A percentile compares a stretch with the other conserved stretches of the same genome.
Evolutionary conservation across 2,329 filamentous ascomycete species (phyloP).

Genomic region (Ophiosphaerella herpotricha): DNA sequence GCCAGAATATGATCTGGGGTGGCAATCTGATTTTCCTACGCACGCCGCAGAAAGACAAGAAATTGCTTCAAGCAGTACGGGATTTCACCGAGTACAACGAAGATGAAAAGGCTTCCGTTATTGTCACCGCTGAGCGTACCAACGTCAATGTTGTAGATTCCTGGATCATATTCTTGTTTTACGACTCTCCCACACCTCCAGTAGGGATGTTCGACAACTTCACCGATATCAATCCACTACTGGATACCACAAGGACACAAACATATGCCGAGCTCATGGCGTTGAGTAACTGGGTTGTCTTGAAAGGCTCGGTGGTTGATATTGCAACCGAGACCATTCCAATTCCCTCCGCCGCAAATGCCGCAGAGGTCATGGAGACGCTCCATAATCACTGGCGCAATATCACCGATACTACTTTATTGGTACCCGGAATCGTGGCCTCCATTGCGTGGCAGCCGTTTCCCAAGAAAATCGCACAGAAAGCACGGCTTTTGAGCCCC

Average conservation of each 20-base stretch:
- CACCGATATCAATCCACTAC: conserved; percentile 50
- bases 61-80: conserved; percentile 54
- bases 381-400: conserved; percentile 40
- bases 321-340: conserved; percentile 43
- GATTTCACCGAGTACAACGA: conserved; percentile 63
- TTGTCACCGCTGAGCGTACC: conserved; percentile 34
- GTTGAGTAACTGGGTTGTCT: conserved; percentile 50
- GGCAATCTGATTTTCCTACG: conserved; percentile 53
- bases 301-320: conserved; percentile 39
- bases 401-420: conserved; percentile 24
- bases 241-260: conserved; percentile 55
- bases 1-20: conserved; percentile 49
- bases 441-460: conserved; percentile 44
- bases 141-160: conserved; percentile 35
- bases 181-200: conserved; percentile 50
- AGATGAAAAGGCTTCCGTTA: conserved; percentile 39
- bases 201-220: conserved; percentile 62
- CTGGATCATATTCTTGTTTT: conserved; percentile 41
- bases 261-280: conserved; percentile 55
- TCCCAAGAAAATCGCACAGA: conserved; percentile 31
- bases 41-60: conserved; percentile 41
- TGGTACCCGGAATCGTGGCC: conserved; percentile 38
- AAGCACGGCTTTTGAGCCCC: conserved; percentile 20
- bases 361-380: conserved; percentile 30
- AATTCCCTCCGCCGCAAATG: conserved; percentile 28